Percentiles rank a stretch among this genome's conserved stretches.
These are phyloP conservation scores for Candolleomyces efflorescens DNA, from an alignment of 768 basidiomycete genomes.

Conservation along the genomic window DNA sequence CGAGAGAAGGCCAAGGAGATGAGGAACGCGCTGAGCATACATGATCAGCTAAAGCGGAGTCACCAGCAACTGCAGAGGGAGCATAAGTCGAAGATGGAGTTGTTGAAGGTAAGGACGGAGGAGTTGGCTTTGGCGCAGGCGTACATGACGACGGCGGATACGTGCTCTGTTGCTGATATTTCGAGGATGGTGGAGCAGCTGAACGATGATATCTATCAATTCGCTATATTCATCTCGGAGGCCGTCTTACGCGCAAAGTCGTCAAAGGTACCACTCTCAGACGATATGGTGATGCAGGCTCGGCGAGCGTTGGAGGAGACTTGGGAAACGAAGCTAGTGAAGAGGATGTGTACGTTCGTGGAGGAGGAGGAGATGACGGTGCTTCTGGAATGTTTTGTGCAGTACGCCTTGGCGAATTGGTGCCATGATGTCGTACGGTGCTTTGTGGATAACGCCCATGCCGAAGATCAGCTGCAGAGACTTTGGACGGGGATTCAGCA, in stretches of 20 bases:
- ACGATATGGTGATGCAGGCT: neutral
- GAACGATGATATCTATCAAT: conserved; percentile 46
- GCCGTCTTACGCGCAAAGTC: neutral
- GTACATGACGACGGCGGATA: conserved; percentile 41
- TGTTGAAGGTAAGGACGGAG: conserved; percentile 25
- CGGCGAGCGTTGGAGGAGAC: neutral
- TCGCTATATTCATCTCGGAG: conserved; percentile 40
- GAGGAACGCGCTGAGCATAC: too few species aligned
- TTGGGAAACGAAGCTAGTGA: neutral
- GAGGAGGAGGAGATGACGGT: too few species aligned
- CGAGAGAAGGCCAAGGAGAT: too few species aligned
- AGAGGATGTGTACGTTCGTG: too few species aligned
- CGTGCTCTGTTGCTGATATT: conserved; percentile 40
- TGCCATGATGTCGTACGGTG: too few species aligned
- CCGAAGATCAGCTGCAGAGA: too few species aligned
- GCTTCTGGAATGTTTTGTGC: too few species aligned
- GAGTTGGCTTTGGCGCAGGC: conserved; percentile 39
- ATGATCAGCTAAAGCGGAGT: too few species aligned
- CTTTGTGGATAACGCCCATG: too few species aligned
- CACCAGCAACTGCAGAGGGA: too few species aligned
- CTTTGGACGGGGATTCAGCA: too few species aligned
- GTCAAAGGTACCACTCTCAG: neutral
- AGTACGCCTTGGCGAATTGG: too few species aligned
- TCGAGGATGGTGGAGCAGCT: conserved; percentile 31
- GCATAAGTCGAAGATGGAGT: conserved; percentile 14